Conservation (phyloP, 2,329 filamentous ascomycete species). For the Tolypocladium capitatum region DNA sequence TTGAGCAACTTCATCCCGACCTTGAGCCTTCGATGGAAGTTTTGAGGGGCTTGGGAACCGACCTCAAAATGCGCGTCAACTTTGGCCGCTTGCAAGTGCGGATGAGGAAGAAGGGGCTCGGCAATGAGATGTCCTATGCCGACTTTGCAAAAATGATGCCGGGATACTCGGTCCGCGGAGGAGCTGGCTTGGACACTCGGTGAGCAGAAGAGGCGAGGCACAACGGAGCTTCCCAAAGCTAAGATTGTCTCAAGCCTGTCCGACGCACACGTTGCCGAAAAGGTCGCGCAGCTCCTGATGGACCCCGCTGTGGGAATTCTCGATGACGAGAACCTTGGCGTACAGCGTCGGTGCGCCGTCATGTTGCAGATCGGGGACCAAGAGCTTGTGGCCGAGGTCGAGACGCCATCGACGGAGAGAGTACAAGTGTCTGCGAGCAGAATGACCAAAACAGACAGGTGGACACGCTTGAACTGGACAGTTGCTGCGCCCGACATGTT, state of each 20-base stretch:
- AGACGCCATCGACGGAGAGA: constrained; percentile 1
- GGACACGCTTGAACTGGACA: constrained; percentile 17
- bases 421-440: constrained; percentile 11
- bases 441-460: constrained; percentile 9
- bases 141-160: constrained; percentile 13
- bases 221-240: background rate
- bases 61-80: constrained; percentile 17
- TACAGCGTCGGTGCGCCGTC: constrained; percentile 9
- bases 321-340: background rate
- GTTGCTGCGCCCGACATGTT: constrained; percentile 22
- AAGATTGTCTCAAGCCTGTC: constrained; percentile 3
- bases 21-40: constrained; percentile 11
- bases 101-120: constrained; percentile 11
- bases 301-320: constrained; percentile 5
- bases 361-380: constrained; percentile 7
- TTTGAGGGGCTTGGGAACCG: constrained; percentile 11
- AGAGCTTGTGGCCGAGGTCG: constrained; percentile 10
- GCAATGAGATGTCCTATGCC: constrained; percentile 10
- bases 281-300: constrained; percentile 3
- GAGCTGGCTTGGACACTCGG: constrained; percentile 14
- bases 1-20: constrained; percentile 8
- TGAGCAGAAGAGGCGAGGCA: constrained; percentile 4
- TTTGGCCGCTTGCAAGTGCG: constrained; percentile 18
- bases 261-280: constrained; percentile 1
- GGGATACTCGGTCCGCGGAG: constrained; percentile 16